phyloP scores from a whole-genome alignment of 129 eudicot genomes.

The Lactuca saligna region DNA sequence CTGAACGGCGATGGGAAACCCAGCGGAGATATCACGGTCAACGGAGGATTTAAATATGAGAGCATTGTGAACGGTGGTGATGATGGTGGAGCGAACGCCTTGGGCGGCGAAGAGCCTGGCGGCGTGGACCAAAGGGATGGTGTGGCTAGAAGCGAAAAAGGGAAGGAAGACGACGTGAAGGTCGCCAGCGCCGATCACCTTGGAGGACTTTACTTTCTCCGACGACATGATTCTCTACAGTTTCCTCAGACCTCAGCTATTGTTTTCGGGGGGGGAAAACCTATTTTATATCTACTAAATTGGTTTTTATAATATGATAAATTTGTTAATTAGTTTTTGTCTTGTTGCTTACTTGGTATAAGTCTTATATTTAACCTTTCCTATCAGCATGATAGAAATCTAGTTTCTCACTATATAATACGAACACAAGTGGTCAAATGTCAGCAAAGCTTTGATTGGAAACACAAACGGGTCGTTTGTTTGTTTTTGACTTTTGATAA shows the following conservation, averaged over 20 bases:
- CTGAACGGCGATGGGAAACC: conserved; percentile 15
- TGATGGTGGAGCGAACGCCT: conserved; percentile 37
- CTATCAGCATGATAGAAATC: too few species aligned
- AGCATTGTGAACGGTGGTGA: conserved; percentile 41
- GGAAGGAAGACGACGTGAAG: conserved; percentile 47
- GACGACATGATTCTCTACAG: not conserved
- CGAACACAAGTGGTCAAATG: too few species aligned
- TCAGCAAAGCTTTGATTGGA: too few species aligned
- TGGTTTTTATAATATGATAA: too few species aligned
- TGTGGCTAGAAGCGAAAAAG: conserved; percentile 29
- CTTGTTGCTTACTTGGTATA: too few species aligned
- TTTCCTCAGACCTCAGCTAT: not conserved
- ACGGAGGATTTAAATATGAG: conserved; percentile 17
- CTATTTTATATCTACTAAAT: too few species aligned
- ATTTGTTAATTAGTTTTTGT: too few species aligned
- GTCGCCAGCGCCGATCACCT: not conserved
- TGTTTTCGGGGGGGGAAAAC: not conserved
- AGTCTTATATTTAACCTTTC: too few species aligned
- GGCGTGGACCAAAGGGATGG: conserved; percentile 33
- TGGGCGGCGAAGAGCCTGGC: conserved; percentile 38
- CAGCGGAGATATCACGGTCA: conserved; percentile 10
- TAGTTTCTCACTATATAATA: too few species aligned
- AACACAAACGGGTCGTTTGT: too few species aligned
- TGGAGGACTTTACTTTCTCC: conserved; percentile 6
- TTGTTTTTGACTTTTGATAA: too few species aligned